A percentile compares a stretch with the other conserved stretches of the same genome.
These are phyloP conservation scores for Knoxia roxburghii DNA, from an alignment of 257 asterid species.

Conservation along the genomic window DNA sequence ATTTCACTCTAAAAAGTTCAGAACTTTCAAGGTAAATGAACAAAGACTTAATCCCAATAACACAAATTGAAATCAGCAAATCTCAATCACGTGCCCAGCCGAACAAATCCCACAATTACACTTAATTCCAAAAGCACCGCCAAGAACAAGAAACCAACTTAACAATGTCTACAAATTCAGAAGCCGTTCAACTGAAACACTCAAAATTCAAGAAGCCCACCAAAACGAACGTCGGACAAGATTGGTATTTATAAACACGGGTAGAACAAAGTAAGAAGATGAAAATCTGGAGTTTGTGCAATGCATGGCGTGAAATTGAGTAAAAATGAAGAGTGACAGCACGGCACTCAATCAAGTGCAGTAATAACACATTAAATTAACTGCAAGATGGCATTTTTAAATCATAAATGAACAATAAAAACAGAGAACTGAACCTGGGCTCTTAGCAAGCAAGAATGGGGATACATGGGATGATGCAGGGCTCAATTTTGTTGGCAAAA, in stretches of 20 bases:
- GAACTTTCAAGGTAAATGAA: constrained; percentile 13
- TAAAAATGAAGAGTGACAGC: constrained; percentile 12
- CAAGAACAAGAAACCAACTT: not conserved
- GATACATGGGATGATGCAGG: constrained; percentile 39
- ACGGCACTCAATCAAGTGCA: not conserved
- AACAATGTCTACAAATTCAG: constrained; percentile 4
- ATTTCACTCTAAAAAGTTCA: constrained; percentile 16
- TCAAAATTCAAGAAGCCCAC: constrained; percentile 40
- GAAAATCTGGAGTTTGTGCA: constrained; percentile 26
- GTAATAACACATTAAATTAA: constrained; percentile 26
- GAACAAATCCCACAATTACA: not conserved
- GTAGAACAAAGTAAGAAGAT: constrained; percentile 15
- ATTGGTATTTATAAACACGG: not conserved
- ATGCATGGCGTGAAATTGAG: constrained; percentile 33
- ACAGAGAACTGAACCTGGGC: constrained; percentile 34
- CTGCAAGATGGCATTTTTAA: constrained; percentile 17
- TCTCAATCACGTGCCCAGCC: not conserved
- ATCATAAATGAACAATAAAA: constrained; percentile 11
- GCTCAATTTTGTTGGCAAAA: not conserved
- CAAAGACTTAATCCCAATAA: constrained; percentile 17
- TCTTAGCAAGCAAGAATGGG: constrained; percentile 30
- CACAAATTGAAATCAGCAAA: not conserved
- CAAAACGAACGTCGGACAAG: constrained; percentile 8
- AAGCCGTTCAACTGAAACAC: constrained; percentile 23
- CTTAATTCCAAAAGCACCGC: not conserved